Evolutionary conservation across 495 filamentous ascomycete genomes (phyloP), one percentile per base, ranked within the genome.

Genomic region (Aspergillus cavernicola): DNA sequence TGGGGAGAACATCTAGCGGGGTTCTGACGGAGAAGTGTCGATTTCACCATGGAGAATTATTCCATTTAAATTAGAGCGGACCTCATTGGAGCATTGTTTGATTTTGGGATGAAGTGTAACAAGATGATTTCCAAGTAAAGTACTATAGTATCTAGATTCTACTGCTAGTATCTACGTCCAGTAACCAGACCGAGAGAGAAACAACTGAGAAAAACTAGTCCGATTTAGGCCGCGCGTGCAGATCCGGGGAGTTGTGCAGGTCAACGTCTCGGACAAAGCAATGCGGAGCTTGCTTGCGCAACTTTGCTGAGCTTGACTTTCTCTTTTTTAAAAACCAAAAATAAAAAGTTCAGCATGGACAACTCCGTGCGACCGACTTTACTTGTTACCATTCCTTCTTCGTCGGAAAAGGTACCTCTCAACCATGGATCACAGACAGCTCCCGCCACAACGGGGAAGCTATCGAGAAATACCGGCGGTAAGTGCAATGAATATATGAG

Each of bases 401-500:
- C 59, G 33, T 53, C 64, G 19, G 59, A 62, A 19, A 58, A 56
- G 22, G 59, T 52, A 40, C 59, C 60, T 29, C 47, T 58, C 33
- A 65, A 55, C 70, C 67, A 67, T 63, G 66, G 66, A 29, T 66
- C 65, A 28, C 31, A 47, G 43, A 41, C 42, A 40, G 15, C 56
- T 26, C 57, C 59, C 33, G 26, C 49, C 39, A 40, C 20, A 41
- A 11, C 50, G 24, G 53, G 55, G 28, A 53, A 58, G 20, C 62
- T 58, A 44, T 54, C 57, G 58, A 55, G 58, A 56, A 38, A 44
- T 46, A 9, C 33, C 36, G 38, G 51, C 41, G 50, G 46, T 58
- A 41, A 59, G 52, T 37, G 36, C 29, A 16, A 10, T 16, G 60
- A 61, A 19, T 4, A 38, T 38, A 24, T 20, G 31, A 7, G 12